Base-by-base conservation (phyloP, 768 basidiomycete species). In the Tulasnella sp. region DNA sequence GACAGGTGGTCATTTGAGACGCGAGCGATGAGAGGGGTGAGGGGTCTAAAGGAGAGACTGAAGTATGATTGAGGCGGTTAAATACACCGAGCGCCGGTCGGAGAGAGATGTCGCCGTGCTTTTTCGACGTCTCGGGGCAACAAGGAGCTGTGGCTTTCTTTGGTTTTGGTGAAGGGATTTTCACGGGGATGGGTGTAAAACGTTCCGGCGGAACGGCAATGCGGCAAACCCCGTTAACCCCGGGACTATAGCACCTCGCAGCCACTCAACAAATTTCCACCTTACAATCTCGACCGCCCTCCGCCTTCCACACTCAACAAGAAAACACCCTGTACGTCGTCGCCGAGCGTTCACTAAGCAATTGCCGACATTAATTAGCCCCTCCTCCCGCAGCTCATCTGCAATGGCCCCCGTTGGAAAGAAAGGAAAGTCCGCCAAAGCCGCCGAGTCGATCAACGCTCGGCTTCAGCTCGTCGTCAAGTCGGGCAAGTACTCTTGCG, bases 391-490 rank as follows among this genome's bases (percentile, higher is more conserved):
- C 35, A 67, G 36, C 36, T 67, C 35, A 67, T 44, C 72, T 73
- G 77, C 83, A 83, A 96, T 97, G 94, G 94, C 95, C 79, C 92
- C 94, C 77, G 89, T 90, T 77, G 42, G 42, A 44, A 96, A 95
- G 84, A 97, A 95, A 84, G 91, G 92, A 79, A 98, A 97, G 84
- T 86, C 95, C 41, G 80, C 93, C 79, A 98, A 97, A 85, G 90
- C 89, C 77, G 90, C 89, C 78, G 95, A 97, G 85, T 94, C 92
- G 77, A 95, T 98, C 83, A 84, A 94, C 77, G 88, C 95, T 77
- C 89, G 90, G 79, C 90, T 96, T 74, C 89, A 91, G 68, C 93
- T 99, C 79, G 95, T 97, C 81, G 94, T 98, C 81, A 98, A 98
- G 87, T 98, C 95, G 76, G 96, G 96, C 77, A 96, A 98, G 83